Base-by-base conservation (phyloP, 2,329 filamentous ascomycete genomes). In the Calonectria pauciramosa region DNA sequence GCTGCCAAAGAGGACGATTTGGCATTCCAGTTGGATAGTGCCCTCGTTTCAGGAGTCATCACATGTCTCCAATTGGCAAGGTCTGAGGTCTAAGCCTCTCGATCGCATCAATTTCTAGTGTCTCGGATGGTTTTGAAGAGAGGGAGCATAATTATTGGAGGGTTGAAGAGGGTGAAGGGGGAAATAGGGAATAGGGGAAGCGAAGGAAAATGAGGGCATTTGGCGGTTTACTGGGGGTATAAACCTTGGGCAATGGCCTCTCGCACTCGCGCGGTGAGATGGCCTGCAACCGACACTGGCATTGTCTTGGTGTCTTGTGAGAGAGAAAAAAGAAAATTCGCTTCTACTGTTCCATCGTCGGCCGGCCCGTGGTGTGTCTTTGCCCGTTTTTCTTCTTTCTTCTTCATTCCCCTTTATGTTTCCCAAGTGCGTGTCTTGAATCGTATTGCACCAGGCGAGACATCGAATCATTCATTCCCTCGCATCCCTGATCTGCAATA, bases 41-140 rank as follows among this genome's bases (percentile, higher is more conserved):
- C 23, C 51, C 60, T 28, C 23, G 71, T 73, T 73, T 73, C 71
- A 73, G 51, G 60, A 66, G 59, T 41, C 34, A 67, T 73, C 66
- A 65, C 38, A 34, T 38, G 66, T 66, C 23, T 34, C 32, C 20
- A 56, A 70, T 66, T 68, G 41, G 41, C 13, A 51, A 54, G 64
- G 56, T 30, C 23, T 34, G 54, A 59, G 49, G 10, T 67, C 71
- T 70, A 34, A 73, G 67, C 66, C 71, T 73, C 71, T 73, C 60
- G 28, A 69, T 60, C n/a, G 38, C 59, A 52, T 67, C 71, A 66
- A 51, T 64, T 51, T 69, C 47, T 36, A 36, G 60, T 52, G 71
- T 73, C 71, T 73, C 66, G 71, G 28, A 67, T 67, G 26, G 67
- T 67, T 68, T 73, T 66, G 71, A 60, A 73, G 59, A 69, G 56